Evolutionary conservation across 805 yeast species (phyloP).

Genomic region (Lachancea nothofagi): DNA sequence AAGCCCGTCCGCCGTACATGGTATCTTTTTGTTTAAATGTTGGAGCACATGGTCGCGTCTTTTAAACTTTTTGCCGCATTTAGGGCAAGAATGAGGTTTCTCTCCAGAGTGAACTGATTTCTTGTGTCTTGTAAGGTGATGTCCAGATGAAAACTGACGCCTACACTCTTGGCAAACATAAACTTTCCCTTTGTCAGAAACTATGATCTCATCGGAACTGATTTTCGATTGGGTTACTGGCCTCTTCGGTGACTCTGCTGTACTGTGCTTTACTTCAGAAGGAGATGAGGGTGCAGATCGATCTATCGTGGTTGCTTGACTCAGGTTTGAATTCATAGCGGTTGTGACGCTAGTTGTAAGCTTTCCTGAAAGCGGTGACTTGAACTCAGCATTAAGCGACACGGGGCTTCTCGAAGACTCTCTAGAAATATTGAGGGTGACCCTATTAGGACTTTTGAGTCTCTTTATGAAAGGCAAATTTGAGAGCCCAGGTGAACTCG

Average conservation of each 20-base stretch:
- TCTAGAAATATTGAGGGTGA: constrained; percentile 30
- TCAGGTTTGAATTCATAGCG: constrained; percentile 16
- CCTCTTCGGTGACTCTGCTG: constrained; percentile 9
- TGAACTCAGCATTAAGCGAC: constrained; percentile 20
- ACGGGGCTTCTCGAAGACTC: constrained; percentile 31
- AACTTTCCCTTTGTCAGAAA: constrained; percentile 32
- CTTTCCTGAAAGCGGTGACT: constrained; percentile 21
- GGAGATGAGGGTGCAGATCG: constrained; percentile 15
- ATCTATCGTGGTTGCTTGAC: constrained; percentile 19
- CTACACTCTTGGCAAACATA: constrained; percentile 35
- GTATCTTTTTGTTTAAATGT: constrained; percentile 34
- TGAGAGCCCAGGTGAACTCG: constrained; percentile 16
- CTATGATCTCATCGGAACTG: constrained; percentile 28
- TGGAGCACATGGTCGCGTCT: constrained; percentile 37
- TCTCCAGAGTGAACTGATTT: constrained; percentile 37
- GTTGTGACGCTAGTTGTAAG: constrained; percentile 21
- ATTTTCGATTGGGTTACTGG: constrained; percentile 26
- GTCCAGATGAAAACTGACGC: constrained; percentile 35
- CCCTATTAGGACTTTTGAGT: constrained; percentile 31
- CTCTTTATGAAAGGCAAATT: constrained; percentile 28
- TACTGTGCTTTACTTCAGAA: constrained; percentile 7
- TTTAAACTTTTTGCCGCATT: constrained; percentile 35
- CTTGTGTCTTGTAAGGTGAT: constrained; percentile 35
- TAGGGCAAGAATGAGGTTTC: constrained; percentile 35
- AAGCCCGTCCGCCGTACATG: constrained; percentile 20